Conservation (phyloP, 2,329 filamentous ascomycete species). For the Aspergillus nomiae region DNA sequence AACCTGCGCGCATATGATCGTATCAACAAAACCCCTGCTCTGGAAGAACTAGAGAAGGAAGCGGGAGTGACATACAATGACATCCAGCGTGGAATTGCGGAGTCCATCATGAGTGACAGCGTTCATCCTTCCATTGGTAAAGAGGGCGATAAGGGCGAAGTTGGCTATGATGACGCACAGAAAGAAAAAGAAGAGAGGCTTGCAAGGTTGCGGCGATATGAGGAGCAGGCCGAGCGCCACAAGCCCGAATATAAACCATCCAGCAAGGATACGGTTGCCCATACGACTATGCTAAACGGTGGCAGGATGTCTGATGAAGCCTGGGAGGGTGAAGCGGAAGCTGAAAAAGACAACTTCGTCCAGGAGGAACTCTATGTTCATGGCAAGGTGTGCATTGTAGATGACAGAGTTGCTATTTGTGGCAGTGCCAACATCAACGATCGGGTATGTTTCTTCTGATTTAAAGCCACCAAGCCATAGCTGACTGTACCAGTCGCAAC, state of each 20-base stretch:
- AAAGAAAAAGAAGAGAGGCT: conserved; percentile 48
- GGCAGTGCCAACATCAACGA: conserved; percentile 73
- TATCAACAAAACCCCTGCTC: conserved; percentile 75
- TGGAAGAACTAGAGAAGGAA: conserved; percentile 75
- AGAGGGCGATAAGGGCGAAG: conserved; percentile 50
- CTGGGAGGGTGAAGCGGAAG: conserved; percentile 74
- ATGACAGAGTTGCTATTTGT: conserved; percentile 79
- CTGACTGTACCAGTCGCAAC: conserved; percentile 59
- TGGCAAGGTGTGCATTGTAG: conserved; percentile 79
- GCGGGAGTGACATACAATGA: conserved; percentile 84
- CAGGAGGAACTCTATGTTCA: conserved; percentile 97
- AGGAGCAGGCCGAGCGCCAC: conserved; percentile 23
- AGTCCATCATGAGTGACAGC: conserved; percentile 79
- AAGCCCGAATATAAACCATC: conserved; percentile 23
- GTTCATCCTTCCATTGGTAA: conserved; percentile 56
- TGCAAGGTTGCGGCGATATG: conserved; percentile 35
- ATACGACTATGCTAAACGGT: conserved; percentile 78
- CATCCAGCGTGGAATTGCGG: conserved; percentile 82
- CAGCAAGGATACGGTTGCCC: conserved; percentile 63
- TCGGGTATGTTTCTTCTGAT: conserved; percentile 42
- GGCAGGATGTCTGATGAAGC: conserved; percentile 66
- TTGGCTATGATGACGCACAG: conserved; percentile 35
- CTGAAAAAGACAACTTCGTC: conserved; percentile 84
- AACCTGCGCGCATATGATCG: conserved; percentile 92
- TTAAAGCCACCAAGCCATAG: conserved; percentile 5